Evolutionary conservation across 2,329 filamentous ascomycete genomes (phyloP).

Genomic region (Ophiostoma pallidulum): DNA sequence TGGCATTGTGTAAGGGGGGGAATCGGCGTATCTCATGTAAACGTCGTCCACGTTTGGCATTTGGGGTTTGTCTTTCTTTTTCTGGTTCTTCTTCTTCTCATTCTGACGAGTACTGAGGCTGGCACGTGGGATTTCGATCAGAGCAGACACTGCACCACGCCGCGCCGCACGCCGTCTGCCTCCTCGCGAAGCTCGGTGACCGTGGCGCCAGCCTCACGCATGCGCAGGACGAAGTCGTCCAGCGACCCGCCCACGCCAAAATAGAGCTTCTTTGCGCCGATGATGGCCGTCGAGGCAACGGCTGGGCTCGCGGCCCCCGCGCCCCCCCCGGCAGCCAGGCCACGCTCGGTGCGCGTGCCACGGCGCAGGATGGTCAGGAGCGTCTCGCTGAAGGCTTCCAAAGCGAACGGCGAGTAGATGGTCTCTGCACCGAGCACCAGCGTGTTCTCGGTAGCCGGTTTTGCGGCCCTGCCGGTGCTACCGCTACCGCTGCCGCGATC

Average conservation of each 20-base stretch:
- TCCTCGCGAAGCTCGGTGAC: conserved; percentile 49
- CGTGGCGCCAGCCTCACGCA: conserved; percentile 37
- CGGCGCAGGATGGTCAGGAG: conserved; percentile 49
- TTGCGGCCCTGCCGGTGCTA: conserved; percentile 9
- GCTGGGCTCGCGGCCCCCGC: conserved; percentile 21
- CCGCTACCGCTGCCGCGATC: conserved; percentile 12
- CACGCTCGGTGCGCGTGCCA: conserved; percentile 24
- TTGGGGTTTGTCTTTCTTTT: too few species aligned
- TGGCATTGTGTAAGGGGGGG: too few species aligned
- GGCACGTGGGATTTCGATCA: too few species aligned
- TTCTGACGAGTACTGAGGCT: too few species aligned
- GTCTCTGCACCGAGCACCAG: conserved; percentile 69
- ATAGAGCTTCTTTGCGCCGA: conserved; percentile 72
- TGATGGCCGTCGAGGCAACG: conserved; percentile 49
- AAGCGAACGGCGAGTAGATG: conserved; percentile 68
- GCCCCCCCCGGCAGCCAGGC: too few species aligned
- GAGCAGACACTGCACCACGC: conserved; percentile 45
- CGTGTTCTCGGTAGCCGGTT: conserved; percentile 22
- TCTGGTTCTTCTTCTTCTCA: too few species aligned
- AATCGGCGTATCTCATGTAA: too few species aligned
- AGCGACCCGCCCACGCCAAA: conserved; percentile 79
- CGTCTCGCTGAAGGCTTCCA: conserved; percentile 58
- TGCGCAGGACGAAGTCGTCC: conserved; percentile 57
- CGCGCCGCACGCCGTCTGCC: conserved; percentile 50
- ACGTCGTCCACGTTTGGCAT: too few species aligned